These are phyloP conservation scores for Breynia disticha DNA, from an alignment of 441 rosid genomes.

Conservation along the genomic window DNA sequence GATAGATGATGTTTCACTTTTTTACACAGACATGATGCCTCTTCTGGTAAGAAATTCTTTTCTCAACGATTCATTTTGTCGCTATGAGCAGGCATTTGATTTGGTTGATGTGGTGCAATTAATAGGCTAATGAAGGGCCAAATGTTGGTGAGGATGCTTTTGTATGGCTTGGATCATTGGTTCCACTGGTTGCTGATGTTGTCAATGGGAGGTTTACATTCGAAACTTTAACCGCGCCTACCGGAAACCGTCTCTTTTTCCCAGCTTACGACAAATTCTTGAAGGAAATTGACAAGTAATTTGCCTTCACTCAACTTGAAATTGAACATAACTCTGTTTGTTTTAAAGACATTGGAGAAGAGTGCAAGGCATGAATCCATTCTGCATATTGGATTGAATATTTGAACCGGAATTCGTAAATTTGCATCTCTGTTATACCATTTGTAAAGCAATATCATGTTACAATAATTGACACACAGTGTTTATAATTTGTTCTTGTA, in stretches of 20 bases:
- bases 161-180: constrained; percentile 63
- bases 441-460: too few relatives aligned
- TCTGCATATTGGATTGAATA: too few relatives aligned
- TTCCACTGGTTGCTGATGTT: constrained; percentile 63
- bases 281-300: constrained; percentile 66
- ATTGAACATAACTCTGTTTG: too few relatives aligned
- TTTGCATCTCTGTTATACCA: too few relatives aligned
- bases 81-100: neutral
- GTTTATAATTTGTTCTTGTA: too few relatives aligned
- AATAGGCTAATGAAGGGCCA: constrained; percentile 61
- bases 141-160: constrained; percentile 80
- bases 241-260: constrained; percentile 53
- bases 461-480: too few relatives aligned
- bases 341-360: too few relatives aligned
- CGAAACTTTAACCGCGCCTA: constrained; percentile 77
- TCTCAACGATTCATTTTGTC: neutral
- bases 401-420: too few relatives aligned
- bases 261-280: constrained; percentile 79
- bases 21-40: constrained; percentile 87
- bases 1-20: constrained; percentile 68
- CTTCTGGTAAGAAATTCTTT: constrained; percentile 59
- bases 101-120: neutral
- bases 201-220: constrained; percentile 71
- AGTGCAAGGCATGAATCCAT: too few relatives aligned
- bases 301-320: constrained; percentile 1